Conservation (phyloP, 192 early-diverging fungal genomes). For the Linderina pennispora region DNA sequence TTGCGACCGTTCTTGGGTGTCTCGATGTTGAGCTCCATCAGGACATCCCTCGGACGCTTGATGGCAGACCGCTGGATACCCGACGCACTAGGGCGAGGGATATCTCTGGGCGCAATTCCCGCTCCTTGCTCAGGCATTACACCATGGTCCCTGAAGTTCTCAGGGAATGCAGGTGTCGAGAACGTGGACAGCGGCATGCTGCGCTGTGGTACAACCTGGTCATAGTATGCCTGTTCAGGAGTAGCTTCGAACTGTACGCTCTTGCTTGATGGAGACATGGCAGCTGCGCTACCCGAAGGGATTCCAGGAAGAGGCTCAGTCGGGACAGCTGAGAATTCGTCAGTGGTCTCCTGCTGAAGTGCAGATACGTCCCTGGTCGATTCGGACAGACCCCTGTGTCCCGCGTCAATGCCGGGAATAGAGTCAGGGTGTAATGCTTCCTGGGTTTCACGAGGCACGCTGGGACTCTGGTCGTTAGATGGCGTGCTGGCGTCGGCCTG, state of each 20-base stretch:
- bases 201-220: no score
- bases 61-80: conserved; percentile 1
- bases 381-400: no score
- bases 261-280: no score
- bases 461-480: background rate
- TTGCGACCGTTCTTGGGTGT: conserved; percentile 32
- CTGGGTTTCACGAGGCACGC: background rate
- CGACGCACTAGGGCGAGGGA: conserved; percentile 19
- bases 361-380: no score
- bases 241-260: no score
- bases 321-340: no score
- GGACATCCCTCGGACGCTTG: conserved; percentile 25
- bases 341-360: no score
- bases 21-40: conserved; percentile 47
- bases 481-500: no score
- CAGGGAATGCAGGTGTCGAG: conserved; percentile 37
- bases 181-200: conserved; percentile 19
- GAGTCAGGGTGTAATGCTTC: no score
- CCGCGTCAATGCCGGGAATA: no score
- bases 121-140: conserved; percentile 9
- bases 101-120: conserved; percentile 17
- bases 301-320: no score
- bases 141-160: conserved; percentile 35
- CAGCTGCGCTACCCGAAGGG: no score
- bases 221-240: background rate